Evolutionary conservation across 345 rosid genomes (phyloP).

Genomic region (Ceriops decandra): DNA sequence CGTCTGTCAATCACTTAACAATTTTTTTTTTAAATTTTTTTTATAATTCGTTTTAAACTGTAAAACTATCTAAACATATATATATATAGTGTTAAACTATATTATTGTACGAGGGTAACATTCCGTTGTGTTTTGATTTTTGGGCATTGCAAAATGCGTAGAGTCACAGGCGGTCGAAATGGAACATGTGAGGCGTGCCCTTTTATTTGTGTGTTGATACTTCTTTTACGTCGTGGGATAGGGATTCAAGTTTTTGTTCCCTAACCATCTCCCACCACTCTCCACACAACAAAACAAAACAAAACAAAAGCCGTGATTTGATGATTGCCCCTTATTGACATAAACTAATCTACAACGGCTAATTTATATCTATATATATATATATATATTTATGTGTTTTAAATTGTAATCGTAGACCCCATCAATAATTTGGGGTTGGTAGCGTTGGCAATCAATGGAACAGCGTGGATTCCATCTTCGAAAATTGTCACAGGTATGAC

Average conservation of each 20-base stretch:
- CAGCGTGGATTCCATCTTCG: too few relatives aligned
- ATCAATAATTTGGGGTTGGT: background rate
- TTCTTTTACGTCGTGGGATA: background rate
- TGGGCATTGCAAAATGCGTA: background rate
- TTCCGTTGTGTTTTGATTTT: background rate
- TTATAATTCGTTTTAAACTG: too few relatives aligned
- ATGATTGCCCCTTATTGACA: constrained; percentile 1
- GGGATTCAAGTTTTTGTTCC: background rate
- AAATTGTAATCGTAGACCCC: background rate
- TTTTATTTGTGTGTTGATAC: background rate
- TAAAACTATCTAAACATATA: too few relatives aligned
- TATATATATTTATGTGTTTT: too few relatives aligned
- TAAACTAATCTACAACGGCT: background rate
- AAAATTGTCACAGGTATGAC: too few relatives aligned
- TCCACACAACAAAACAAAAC: background rate
- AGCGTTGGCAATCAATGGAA: background rate
- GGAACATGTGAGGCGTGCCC: too few relatives aligned
- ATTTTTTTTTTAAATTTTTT: too few relatives aligned
- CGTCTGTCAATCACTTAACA: constrained; percentile 4
- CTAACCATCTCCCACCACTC: constrained; percentile 12
- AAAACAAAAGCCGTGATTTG: background rate
- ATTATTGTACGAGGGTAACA: background rate
- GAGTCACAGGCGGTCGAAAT: too few relatives aligned
- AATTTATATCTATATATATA: too few relatives aligned
- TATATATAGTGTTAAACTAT: too few relatives aligned